These are phyloP conservation scores for Schizosaccharomyces lindneri DNA, from an alignment of 805 yeast species.

Conservation along the genomic window DNA sequence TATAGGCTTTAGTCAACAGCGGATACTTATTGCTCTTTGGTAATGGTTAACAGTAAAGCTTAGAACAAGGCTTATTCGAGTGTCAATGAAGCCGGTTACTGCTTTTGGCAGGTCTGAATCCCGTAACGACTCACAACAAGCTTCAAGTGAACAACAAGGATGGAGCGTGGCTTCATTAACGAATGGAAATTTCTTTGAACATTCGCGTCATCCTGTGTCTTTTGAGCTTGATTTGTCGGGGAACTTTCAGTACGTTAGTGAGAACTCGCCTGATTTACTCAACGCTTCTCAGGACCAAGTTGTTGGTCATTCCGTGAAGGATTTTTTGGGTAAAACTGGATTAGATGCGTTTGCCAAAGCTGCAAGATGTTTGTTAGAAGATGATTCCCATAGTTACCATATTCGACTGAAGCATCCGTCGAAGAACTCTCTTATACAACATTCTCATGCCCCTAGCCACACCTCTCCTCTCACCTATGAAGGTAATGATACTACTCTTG, in stretches of 20 bases:
- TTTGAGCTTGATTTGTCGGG: neutral
- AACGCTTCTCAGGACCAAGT: neutral
- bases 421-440: neutral
- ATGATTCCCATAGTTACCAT: neutral
- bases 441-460: neutral
- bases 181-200: neutral
- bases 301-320: neutral
- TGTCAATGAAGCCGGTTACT: too few species aligned
- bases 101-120: too few species aligned
- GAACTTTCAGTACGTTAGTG: neutral
- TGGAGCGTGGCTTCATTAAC: too few species aligned
- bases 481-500: neutral
- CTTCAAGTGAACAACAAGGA: too few species aligned
- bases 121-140: too few species aligned
- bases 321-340: neutral
- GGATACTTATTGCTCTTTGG: too few species aligned
- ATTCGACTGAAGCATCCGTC: neutral
- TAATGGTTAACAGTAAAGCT: too few species aligned
- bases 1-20: too few species aligned
- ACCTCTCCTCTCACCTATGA: neutral
- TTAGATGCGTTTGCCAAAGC: neutral
- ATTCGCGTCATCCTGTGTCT: neutral
- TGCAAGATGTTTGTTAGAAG: neutral
- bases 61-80: too few species aligned
- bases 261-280: neutral